Evolutionary conservation across 73 alveolate genomes (phyloP).

Genomic region (Paramecium pentaurelia): DNA sequence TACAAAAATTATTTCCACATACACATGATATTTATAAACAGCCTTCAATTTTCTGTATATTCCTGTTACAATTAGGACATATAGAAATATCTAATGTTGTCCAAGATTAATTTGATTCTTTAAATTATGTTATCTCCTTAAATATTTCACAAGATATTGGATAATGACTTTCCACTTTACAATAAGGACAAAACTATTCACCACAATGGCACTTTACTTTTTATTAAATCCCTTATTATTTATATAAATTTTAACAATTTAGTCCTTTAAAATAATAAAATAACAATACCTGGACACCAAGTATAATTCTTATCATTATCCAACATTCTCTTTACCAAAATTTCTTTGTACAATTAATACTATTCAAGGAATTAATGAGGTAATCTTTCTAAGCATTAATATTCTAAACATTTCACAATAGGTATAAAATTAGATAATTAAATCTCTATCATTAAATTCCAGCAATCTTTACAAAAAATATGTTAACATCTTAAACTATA

Average conservation of each 20-base stretch:
- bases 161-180: not conserved
- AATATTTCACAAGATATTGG: not conserved
- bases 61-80: not conserved
- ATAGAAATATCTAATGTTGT: not conserved
- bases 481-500: not conserved
- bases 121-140: not conserved
- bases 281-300: not conserved
- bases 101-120: not conserved
- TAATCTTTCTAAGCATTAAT: not conserved
- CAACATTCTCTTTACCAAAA: not conserved
- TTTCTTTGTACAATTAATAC: not conserved
- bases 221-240: not conserved
- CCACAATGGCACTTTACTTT: not conserved
- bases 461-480: not conserved
- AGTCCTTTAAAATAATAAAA: not conserved
- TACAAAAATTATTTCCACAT: not conserved
- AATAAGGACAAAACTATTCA: not conserved
- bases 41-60: not conserved
- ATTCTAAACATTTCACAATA: not conserved
- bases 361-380: not conserved
- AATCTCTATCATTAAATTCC: not conserved
- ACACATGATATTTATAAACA: not conserved
- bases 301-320: not conserved
- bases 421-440: not conserved
- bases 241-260: not conserved